Evolutionary conservation across 805 yeast genomes (phyloP).

Genomic region (Hyphopichia homilentoma): DNA sequence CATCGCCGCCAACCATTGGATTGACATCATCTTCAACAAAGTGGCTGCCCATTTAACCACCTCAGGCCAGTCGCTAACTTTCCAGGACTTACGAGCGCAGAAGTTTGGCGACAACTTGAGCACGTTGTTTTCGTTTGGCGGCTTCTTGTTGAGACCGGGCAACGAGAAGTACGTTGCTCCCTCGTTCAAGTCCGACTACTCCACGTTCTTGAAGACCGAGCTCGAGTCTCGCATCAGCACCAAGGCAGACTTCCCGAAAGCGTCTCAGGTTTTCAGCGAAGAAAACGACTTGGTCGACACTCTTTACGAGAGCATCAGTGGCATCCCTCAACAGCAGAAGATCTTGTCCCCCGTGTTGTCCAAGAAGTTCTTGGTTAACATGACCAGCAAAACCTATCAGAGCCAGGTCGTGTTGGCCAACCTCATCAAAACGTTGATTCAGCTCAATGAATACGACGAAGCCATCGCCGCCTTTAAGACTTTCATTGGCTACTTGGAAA

Average conservation of each 20-base stretch:
- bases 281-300: slow-evolving; percentile 26
- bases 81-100: slow-evolving; percentile 11
- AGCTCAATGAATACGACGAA: slow-evolving; percentile 37
- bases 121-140: slow-evolving; percentile 22
- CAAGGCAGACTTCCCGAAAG: slow-evolving; percentile 27
- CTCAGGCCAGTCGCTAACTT: slow-evolving; percentile 15
- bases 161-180: slow-evolving; percentile 11
- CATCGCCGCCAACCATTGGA: slow-evolving; percentile 34
- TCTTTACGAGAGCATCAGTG: slow-evolving; percentile 26
- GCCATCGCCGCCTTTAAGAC: slow-evolving; percentile 42
- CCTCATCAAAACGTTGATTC: slow-evolving; percentile 28
- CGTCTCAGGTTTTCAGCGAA: slow-evolving; percentile 13
- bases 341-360: slow-evolving; percentile 19
- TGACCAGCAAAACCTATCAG: slow-evolving; percentile 33
- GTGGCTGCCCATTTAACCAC: slow-evolving; percentile 15
- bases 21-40: slow-evolving; percentile 20
- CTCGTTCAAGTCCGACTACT: slow-evolving; percentile 23
- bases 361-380: slow-evolving; percentile 27
- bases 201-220: slow-evolving; percentile 17
- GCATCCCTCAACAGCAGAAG: slow-evolving; percentile 14
- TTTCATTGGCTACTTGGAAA: slow-evolving; percentile 27
- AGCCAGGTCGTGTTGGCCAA: slow-evolving; percentile 30
- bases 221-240: slow-evolving; percentile 14
- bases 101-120: slow-evolving; percentile 21
- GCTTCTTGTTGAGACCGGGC: slow-evolving; percentile 22